These are phyloP conservation scores for Solanum pimpinellifolium DNA, from an alignment of 257 asterid species.

Conservation along the genomic window DNA sequence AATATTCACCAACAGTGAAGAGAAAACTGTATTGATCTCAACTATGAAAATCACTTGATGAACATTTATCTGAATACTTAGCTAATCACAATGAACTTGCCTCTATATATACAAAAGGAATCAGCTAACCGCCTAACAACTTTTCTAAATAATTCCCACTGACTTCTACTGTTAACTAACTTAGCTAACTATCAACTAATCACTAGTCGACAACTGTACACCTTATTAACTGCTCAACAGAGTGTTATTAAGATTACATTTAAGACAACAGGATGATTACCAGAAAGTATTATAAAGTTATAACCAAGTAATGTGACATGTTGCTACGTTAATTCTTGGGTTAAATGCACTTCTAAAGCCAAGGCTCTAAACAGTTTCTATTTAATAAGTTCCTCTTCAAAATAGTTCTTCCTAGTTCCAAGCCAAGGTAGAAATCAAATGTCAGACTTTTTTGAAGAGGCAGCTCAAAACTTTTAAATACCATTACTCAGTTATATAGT, in stretches of 20 bases:
- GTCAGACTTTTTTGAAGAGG: neutral
- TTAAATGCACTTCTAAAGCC: neutral
- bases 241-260: neutral
- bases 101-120: too few species aligned
- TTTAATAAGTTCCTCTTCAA: neutral
- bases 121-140: too few species aligned
- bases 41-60: too few species aligned
- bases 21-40: too few species aligned
- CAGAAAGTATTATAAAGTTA: neutral
- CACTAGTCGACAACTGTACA: too few species aligned
- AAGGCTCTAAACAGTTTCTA: neutral
- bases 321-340: neutral
- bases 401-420: neutral
- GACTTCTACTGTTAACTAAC: too few species aligned
- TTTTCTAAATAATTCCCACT: too few species aligned
- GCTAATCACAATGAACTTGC: too few species aligned
- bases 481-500: neutral
- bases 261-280: neutral
- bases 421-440: neutral
- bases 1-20: too few species aligned
- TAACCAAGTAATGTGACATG: neutral
- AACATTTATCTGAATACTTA: too few species aligned
- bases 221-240: too few species aligned
- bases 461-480: neutral
- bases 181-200: too few species aligned